These are phyloP conservation scores for Pseudonitzschia pungens DNA, from an alignment of 108 stramenopile genomes.

Conservation along the genomic window DNA sequence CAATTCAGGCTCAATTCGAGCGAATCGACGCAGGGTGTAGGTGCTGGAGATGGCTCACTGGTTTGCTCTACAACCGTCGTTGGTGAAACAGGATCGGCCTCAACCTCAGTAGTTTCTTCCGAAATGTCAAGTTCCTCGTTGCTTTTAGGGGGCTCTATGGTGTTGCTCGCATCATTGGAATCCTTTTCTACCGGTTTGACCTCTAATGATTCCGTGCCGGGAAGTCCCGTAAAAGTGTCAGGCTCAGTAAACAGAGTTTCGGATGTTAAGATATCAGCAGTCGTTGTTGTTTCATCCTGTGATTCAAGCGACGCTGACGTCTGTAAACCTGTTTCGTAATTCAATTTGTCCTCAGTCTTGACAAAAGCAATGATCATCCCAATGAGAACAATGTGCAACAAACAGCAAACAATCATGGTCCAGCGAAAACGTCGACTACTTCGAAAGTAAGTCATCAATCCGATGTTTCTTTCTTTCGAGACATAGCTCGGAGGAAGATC, in stretches of 20 bases:
- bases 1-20: conserved; percentile 9
- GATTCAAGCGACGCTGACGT: background rate
- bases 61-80: background rate
- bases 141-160: too few relatives aligned
- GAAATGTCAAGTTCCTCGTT: too few relatives aligned
- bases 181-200: too few relatives aligned
- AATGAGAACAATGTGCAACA: conserved; percentile 7
- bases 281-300: background rate
- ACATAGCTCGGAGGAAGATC: background rate
- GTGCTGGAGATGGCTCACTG: background rate
- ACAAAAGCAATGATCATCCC: conserved; percentile 17
- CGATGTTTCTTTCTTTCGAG: background rate
- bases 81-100: background rate
- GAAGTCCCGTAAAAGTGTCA: too few relatives aligned
- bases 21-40: background rate
- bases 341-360: background rate
- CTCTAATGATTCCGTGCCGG: too few relatives aligned
- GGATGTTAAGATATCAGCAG: background rate
- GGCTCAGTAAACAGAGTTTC: background rate
- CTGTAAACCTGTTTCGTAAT: background rate
- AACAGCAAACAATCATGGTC: conserved; percentile 2
- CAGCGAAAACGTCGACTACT: conserved; percentile 5
- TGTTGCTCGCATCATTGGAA: too few relatives aligned
- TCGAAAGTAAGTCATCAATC: background rate
- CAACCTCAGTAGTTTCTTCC: background rate